phyloP scores from a whole-genome alignment of 2,329 filamentous ascomycete species.

The Trichoderma pleuroti region DNA sequence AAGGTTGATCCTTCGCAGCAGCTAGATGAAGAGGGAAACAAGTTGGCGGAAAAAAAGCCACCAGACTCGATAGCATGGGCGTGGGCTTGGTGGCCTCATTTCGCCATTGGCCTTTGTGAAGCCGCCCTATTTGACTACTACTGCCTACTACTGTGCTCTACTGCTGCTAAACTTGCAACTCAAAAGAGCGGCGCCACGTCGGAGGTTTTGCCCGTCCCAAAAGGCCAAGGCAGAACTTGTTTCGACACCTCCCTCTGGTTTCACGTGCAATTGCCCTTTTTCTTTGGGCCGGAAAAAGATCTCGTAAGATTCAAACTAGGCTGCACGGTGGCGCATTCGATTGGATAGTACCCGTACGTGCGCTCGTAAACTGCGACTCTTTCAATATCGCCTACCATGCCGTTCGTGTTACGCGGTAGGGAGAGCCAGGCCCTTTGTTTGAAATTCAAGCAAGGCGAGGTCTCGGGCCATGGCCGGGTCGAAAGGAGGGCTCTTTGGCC shows the following conservation, averaged over 20 bases:
- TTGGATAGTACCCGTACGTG: neutral
- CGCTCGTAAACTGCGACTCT: slow-evolving; percentile 8
- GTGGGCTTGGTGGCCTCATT: neutral
- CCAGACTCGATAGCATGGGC: neutral
- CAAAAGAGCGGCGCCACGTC: neutral
- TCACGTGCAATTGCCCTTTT: neutral
- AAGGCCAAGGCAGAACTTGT: neutral
- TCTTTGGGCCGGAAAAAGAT: neutral
- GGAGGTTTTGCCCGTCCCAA: neutral
- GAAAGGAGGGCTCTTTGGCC: neutral
- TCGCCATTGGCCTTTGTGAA: neutral
- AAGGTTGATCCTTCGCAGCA: neutral
- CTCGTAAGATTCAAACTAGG: neutral
- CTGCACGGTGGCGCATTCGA: neutral
- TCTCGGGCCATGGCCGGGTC: neutral
- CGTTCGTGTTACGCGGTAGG: neutral
- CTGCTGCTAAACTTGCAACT: neutral
- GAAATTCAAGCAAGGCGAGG: neutral
- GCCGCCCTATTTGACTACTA: neutral
- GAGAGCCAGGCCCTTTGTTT: neutral
- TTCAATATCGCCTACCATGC: slow-evolving; percentile 6
- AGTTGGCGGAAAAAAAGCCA: neutral
- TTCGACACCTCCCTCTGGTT: neutral
- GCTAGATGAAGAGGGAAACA: neutral
- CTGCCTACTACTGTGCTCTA: neutral